A percentile compares a stretch with the other conserved stretches of the same genome.
phyloP scores from a whole-genome alignment of 306 rosid genomes.

The Prunus davidiana region DNA sequence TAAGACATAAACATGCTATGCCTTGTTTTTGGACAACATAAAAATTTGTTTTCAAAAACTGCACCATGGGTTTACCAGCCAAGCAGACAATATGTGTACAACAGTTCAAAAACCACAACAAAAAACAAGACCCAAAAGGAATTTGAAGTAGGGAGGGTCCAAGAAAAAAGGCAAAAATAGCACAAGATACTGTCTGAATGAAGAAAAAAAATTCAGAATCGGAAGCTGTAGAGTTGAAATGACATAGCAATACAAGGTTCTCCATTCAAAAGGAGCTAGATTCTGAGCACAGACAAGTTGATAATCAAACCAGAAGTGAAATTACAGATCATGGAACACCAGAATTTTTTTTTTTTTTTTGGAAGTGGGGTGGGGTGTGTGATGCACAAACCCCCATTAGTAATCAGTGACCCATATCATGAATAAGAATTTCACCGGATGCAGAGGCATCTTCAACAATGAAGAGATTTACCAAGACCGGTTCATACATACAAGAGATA shows the following conservation, averaged over 20 bases:
- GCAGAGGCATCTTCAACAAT: background rate
- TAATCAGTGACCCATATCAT: background rate
- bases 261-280: background rate
- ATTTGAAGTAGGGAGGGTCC: background rate
- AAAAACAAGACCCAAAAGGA: background rate
- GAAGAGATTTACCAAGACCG: background rate
- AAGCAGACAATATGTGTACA: background rate
- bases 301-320: background rate
- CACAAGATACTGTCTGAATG: background rate
- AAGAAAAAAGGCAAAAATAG: background rate
- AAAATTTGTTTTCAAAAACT: background rate
- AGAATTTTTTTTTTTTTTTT: too few relatives aligned
- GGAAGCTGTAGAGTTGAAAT: background rate
- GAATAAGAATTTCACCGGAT: background rate
- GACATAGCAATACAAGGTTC: background rate
- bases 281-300: background rate
- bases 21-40: background rate
- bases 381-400: too few relatives aligned
- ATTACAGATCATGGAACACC: background rate
- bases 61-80: background rate
- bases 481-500: background rate
- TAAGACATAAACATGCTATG: background rate
- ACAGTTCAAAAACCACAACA: background rate
- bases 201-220: background rate
- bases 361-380: too few relatives aligned